A percentile compares a stretch with the other conserved stretches of the same genome.
phyloP scores from a whole-genome alignment of 2,329 filamentous ascomycete species.

The Diaporthe citriasiana region DNA sequence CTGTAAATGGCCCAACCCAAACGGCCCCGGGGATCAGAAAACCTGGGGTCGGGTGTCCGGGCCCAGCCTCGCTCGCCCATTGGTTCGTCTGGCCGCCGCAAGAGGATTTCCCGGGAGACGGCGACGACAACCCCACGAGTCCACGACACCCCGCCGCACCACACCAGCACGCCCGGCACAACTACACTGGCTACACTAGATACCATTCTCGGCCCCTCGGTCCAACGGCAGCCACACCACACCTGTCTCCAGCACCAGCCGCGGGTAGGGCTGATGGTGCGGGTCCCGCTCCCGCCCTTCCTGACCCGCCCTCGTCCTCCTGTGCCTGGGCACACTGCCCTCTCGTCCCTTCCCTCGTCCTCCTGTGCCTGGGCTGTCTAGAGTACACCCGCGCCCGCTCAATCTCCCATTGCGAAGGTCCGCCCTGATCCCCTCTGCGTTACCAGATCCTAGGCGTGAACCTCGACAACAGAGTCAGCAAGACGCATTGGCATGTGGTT shows the following conservation, averaged over 20 bases:
- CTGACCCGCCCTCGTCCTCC: too few species aligned
- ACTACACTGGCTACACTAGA: neutral
- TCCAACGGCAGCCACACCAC: conserved; percentile 6
- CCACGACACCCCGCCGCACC: neutral
- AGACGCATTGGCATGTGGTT: neutral
- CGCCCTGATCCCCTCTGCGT: neutral
- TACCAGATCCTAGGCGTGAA: neutral
- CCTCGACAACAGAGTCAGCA: neutral
- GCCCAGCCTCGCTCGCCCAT: conserved; percentile 25
- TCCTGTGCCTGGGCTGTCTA: neutral
- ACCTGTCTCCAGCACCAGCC: neutral
- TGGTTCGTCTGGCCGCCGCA: conserved; percentile 31
- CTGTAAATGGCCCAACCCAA: conserved; percentile 1
- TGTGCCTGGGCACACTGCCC: too few species aligned
- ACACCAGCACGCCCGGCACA: too few species aligned
- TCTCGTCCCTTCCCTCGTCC: neutral
- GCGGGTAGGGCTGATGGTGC: conserved; percentile 27
- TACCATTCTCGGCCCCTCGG: neutral
- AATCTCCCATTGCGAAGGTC: neutral
- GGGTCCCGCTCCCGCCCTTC: neutral
- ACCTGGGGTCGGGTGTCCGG: conserved; percentile 37
- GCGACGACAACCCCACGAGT: neutral
- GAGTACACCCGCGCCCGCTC: neutral
- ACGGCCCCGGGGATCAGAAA: conserved; percentile 16
- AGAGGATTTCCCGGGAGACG: conserved; percentile 43